A percentile compares a stretch with the other conserved stretches of the same genome.
Evolutionary conservation across 1,284 basidiomycete species (phyloP).

Genomic region (Tausonia pullulans): DNA sequence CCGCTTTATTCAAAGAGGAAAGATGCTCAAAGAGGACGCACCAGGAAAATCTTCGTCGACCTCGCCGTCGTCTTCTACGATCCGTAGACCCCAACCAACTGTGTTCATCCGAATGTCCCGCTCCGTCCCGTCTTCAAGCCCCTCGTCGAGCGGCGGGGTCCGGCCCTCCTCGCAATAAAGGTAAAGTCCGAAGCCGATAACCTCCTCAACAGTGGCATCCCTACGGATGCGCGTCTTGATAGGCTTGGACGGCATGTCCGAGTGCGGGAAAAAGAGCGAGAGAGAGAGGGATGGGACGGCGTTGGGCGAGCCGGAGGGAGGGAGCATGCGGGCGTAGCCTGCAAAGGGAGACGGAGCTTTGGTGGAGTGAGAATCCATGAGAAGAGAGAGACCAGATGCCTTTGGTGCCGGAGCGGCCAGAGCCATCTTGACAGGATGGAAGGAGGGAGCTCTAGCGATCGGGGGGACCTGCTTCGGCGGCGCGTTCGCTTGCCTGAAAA

Average conservation of each 20-base stretch:
- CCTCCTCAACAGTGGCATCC: conserved; percentile 88
- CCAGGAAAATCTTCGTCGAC: conserved; percentile 98
- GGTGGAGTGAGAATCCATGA: conserved; percentile 34
- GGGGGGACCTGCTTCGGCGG: too few relatives aligned
- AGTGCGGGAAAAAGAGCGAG: conserved; percentile 79
- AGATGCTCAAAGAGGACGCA: conserved; percentile 30
- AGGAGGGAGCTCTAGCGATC: background rate
- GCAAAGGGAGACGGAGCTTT: conserved; percentile 10
- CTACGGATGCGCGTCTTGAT: conserved; percentile 55
- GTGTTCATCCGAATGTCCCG: conserved; percentile 54
- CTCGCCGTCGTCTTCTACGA: conserved; percentile 94
- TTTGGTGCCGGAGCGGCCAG: conserved; percentile 26
- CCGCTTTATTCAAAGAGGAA: background rate
- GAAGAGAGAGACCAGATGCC: conserved; percentile 36
- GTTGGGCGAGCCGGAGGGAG: conserved; percentile 1
- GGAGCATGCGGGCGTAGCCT: conserved; percentile 7
- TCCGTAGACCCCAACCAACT: conserved; percentile 85
- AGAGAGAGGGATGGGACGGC: conserved; percentile 44
- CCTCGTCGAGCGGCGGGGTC: conserved; percentile 63
- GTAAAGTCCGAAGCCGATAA: conserved; percentile 85
- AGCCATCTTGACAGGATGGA: conserved; percentile 27
- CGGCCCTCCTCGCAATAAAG: conserved; percentile 81
- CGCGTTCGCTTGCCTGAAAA: too few relatives aligned
- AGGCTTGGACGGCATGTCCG: conserved; percentile 45
- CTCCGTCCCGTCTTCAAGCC: conserved; percentile 42